These are phyloP conservation scores for Tylopilus sp. DNA, from an alignment of 768 basidiomycete species.

Conservation along the genomic window DNA sequence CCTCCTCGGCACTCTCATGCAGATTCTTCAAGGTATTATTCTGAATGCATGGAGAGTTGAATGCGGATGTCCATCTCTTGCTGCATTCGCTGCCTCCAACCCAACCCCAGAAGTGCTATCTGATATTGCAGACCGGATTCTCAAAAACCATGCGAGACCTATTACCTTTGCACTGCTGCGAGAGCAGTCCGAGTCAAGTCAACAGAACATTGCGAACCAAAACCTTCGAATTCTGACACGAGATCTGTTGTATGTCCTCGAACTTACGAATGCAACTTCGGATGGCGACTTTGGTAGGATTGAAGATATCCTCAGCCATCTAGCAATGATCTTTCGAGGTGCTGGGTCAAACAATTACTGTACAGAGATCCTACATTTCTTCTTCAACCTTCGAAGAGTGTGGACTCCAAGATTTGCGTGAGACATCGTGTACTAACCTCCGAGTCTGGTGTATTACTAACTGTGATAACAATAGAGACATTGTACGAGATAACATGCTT, in stretches of 20 bases:
- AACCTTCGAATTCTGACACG: background rate
- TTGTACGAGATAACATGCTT: background rate
- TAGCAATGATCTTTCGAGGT: background rate
- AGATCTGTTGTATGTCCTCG: background rate
- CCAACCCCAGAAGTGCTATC: background rate
- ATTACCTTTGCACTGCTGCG: no score
- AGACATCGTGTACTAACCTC: background rate
- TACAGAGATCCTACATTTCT: background rate
- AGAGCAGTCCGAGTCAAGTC: no score
- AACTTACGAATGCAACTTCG: background rate
- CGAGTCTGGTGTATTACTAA: background rate
- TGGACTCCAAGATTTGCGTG: background rate
- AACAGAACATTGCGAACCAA: no score
- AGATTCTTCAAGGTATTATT: background rate
- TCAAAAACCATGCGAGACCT: background rate
- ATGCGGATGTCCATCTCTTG: background rate
- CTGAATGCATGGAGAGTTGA: background rate
- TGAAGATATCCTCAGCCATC: background rate
- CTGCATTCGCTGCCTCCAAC: background rate
- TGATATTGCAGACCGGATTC: background rate
- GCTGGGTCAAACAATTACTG: background rate
- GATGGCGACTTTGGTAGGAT: background rate
- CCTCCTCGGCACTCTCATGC: background rate
- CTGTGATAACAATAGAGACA: background rate
- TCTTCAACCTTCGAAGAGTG: background rate